phyloP scores from a whole-genome alignment of 345 rosid species.

The Hypericum perforatum region DNA sequence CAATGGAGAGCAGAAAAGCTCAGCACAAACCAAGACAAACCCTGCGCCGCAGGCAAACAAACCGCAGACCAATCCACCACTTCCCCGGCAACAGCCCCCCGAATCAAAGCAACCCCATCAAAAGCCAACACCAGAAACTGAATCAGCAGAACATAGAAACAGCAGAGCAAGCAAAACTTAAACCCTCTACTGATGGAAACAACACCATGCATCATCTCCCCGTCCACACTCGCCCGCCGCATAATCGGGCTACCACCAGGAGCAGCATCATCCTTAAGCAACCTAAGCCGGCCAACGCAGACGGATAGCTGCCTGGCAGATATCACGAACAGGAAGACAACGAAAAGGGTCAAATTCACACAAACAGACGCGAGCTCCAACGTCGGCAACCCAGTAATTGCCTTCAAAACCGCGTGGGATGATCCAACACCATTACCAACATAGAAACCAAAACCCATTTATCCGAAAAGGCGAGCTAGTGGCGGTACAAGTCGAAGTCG shows the following conservation, averaged over 20 bases:
- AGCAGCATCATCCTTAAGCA: constrained; percentile 50
- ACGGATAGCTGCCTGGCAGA: constrained; percentile 55
- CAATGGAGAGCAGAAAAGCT: constrained; percentile 69
- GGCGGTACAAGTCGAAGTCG: no score
- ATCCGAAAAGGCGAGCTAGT: neutral
- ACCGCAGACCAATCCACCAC: constrained; percentile 50
- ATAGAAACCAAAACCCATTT: neutral
- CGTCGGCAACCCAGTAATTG: constrained; percentile 36
- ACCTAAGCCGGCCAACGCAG: constrained; percentile 47
- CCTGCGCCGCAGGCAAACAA: constrained; percentile 53
- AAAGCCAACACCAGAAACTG: constrained; percentile 63
- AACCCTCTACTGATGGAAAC: constrained; percentile 38
- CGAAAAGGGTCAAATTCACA: constrained; percentile 54
- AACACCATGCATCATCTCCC: constrained; percentile 36
- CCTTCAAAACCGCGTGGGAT: constrained; percentile 16
- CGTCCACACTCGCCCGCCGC: constrained; percentile 31
- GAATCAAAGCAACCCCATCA: constrained; percentile 59
- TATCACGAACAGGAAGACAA: constrained; percentile 52
- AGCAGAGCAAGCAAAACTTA: constrained; percentile 54
- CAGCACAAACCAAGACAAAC: constrained; percentile 76
- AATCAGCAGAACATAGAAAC: constrained; percentile 61
- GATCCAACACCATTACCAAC: constrained; percentile 4
- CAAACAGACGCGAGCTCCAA: constrained; percentile 68
- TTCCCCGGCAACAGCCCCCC: constrained; percentile 33
- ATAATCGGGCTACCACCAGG: constrained; percentile 29